Conservation (phyloP, 2,329 filamentous ascomycete genomes). For the Fusarium phyllophilum region DNA sequence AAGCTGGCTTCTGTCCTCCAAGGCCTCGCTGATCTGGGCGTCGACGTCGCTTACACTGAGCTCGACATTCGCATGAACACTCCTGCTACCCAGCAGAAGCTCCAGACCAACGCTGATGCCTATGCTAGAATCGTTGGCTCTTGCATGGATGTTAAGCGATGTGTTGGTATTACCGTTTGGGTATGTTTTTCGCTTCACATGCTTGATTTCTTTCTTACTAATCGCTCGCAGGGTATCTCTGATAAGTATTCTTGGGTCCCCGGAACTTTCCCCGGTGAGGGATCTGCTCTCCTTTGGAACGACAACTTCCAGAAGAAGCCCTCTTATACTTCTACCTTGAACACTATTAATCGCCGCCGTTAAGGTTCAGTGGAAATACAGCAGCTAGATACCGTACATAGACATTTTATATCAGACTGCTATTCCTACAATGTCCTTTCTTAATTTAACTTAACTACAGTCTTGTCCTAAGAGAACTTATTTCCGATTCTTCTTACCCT, state of each 20-base stretch:
- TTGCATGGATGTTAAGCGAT: constrained; percentile 21
- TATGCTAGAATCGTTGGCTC: constrained; percentile 13
- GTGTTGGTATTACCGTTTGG: constrained; percentile 19
- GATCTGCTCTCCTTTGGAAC: constrained; percentile 13
- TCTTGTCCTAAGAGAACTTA: not conserved
- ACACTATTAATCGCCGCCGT: not conserved
- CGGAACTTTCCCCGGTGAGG: constrained; percentile 1
- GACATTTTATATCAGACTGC: not conserved
- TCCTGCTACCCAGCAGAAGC: constrained; percentile 5
- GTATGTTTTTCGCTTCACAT: not conserved
- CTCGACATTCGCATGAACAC: constrained; percentile 17
- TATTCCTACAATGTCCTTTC: not conserved
- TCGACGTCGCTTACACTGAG: constrained; percentile 14
- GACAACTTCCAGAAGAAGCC: constrained; percentile 25
- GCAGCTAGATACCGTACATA: not conserved
- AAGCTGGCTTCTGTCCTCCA: not conserved
- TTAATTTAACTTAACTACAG: not conserved
- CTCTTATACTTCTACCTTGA: constrained; percentile 6
- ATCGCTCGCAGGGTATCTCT: not conserved
- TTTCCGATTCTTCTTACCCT: not conserved
- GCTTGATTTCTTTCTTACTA: not conserved
- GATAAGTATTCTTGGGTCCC: constrained; percentile 22
- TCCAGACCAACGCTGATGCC: constrained; percentile 7
- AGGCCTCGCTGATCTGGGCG: constrained; percentile 2
- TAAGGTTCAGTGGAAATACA: not conserved